Evolutionary conservation across 495 filamentous ascomycete species (phyloP), one percentile per base, ranked within the genome.

Genomic region (Daldinia grandis): DNA sequence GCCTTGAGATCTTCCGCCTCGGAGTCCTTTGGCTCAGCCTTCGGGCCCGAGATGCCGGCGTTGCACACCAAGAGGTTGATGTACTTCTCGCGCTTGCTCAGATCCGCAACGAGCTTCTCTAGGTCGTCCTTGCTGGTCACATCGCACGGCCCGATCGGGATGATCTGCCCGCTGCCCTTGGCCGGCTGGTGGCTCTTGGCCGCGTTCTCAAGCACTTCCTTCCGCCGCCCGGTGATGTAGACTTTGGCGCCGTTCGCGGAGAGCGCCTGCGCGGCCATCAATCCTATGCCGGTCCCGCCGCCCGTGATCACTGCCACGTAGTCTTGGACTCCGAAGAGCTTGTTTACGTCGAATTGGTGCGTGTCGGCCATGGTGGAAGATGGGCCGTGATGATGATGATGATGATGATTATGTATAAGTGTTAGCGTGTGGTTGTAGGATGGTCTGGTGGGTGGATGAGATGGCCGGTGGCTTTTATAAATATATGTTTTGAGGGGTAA

Each of bases 31-130:
- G 72, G 75, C 4, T 61, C 44, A 0, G 82, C 79, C 5, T 78
- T 76, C 4, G 85, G 79, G 17, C 87, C 88, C 31, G 82, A 68
- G 58, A 78, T 66, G 5, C 90, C 91, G 3, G 87, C 84, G 78
- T 91, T 93, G 65, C 87, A 88, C 35, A 92, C 79, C 0, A 93
- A 78, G 17, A 93, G 77, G 69, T 92, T 86, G 71, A 92, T 84
- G 72, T 84, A 87, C 61, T 76, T 55, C 21, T 82, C 75, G 27
- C 56, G 35, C 17, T 74, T 73, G 44, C 81, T 82, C 3, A 78
- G 79, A 27, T 90, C 88, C 3, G 83, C 74, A 37, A 86, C 87
- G 4, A 87, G 79, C 5, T 82, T 78, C 42, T 79, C 64, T 1
- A 92, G 80, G 8, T 88, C 88, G 10, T 83, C 84, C 64, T 88